Base-by-base conservation (phyloP, 768 basidiomycete genomes). In the Lactarius hatsudake region DNA sequence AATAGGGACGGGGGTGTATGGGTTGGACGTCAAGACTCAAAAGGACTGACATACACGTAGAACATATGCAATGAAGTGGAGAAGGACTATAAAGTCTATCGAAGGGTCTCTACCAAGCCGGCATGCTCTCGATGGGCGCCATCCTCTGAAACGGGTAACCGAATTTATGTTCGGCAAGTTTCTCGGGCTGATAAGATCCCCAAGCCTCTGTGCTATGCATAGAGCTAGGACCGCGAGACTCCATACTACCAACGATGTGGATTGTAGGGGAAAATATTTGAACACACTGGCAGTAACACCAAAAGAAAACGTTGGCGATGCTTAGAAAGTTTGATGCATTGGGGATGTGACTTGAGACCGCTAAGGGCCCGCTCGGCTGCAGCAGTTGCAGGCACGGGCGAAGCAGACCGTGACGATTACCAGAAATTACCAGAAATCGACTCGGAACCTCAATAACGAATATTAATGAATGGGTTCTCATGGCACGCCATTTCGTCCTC, bases 111-210 rank as follows among this genome's bases (percentile, higher is more conserved):
- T 34, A 9, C 20, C 30, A 17, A 55, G n/a, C 15, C 10, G 36
- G 57, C 63, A 68, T 10, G 23, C n/a, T 53, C 36, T 71, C 69
- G 13, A 71, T 0, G 0, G 58, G 56, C 9, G 69, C 64, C 69
- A 71, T 71, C 56, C 69, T 64, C 59, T 51, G 67, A n/a, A 71
- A 38, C 18, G 69, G 69, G 36, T 71, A 64, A 1, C 69, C 69
- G 20, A 69, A 69, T 40, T 5, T 61, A 28, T 45, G 7, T 1
- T 48, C 45, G n/a, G 8, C n/a, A 4, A 12, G 23, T 51, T 65
- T 63, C 3, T 36, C 36, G 5, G 36, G 36, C 36, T 65, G 30
- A 30, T 30, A 30, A 42, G 65, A 54, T 4, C 54, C 65, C 42
- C 61, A 38, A 10, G 48, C 7, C 38, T 38, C 40, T n/a, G 26